Evolutionary conservation across 2,329 filamentous ascomycete species (phyloP).

Genomic region (Neofusicoccum sp.): DNA sequence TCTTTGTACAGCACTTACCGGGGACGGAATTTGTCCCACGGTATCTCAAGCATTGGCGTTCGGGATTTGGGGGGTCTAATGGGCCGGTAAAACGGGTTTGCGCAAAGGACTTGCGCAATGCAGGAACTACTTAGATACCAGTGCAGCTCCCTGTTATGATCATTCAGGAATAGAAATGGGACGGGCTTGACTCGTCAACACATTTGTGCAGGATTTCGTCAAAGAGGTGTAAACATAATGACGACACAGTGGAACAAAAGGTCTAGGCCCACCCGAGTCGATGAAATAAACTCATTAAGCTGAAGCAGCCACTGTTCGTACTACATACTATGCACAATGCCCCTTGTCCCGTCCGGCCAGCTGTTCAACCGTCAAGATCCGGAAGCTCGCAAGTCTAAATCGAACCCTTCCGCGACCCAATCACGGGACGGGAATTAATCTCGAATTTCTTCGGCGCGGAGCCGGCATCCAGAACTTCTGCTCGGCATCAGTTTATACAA

Average conservation of each 20-base stretch:
- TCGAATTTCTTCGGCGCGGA: not conserved
- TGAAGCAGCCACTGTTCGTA: not conserved
- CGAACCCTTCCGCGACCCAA: not conserved
- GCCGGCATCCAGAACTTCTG: not conserved
- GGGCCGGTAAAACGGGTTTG: too few species aligned
- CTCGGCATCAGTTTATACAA: not conserved
- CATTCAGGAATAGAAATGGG: too few species aligned
- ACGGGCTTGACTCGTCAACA: too few species aligned
- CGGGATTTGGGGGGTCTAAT: too few species aligned
- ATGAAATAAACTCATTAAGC: not conserved
- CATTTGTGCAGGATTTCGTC: too few species aligned
- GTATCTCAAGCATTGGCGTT: constrained; percentile 11
- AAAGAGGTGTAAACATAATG: not conserved
- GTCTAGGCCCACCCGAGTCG: not conserved
- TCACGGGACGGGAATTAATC: not conserved
- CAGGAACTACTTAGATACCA: not conserved
- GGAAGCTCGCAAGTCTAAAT: not conserved
- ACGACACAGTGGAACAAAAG: not conserved
- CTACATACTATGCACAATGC: not conserved
- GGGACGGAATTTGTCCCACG: not conserved
- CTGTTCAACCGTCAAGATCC: not conserved
- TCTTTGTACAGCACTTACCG: constrained; percentile 9
- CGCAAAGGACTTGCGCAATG: not conserved
- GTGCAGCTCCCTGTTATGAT: not conserved
- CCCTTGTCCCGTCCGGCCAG: not conserved